A percentile compares a stretch with the other conserved stretches of the same genome.
Conservation (phyloP, 1,284 basidiomycete genomes). For the Lentinula novae-zelandiae region DNA sequence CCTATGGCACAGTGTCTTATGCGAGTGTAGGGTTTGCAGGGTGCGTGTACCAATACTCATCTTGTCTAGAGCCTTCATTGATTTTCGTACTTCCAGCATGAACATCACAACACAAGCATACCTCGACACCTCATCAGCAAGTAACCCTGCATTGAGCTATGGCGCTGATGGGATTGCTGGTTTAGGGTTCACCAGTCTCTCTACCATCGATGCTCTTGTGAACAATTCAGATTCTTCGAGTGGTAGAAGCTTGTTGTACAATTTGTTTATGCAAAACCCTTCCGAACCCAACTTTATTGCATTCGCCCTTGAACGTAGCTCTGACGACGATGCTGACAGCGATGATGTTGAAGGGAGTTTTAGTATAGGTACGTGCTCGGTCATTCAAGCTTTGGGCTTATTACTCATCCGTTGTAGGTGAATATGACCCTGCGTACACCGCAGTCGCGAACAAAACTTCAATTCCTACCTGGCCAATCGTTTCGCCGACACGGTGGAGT, state of each 20-base stretch:
- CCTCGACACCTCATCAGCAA: slow-evolving; percentile 54
- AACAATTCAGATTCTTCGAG: slow-evolving; percentile 52
- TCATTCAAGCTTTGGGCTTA: slow-evolving; percentile 2
- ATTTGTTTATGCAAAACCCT: slow-evolving; percentile 66
- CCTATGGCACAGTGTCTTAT: slow-evolving; percentile 57
- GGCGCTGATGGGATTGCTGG: slow-evolving; percentile 72
- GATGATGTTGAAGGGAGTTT: slow-evolving; percentile 61
- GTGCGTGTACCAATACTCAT: slow-evolving; percentile 33
- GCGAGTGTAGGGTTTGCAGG: slow-evolving; percentile 64
- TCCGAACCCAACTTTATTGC: slow-evolving; percentile 74
- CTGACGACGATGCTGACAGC: slow-evolving; percentile 32
- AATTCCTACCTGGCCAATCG: slow-evolving; percentile 69
- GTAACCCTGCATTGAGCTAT: slow-evolving; percentile 70
- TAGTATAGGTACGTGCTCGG: slow-evolving; percentile 52
- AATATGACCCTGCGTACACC: slow-evolving; percentile 59
- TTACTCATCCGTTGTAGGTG: slow-evolving; percentile 35
- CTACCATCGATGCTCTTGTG: slow-evolving; percentile 58
- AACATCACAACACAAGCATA: slow-evolving; percentile 62
- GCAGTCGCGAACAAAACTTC: slow-evolving; percentile 48
- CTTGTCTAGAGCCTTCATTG: background rate
- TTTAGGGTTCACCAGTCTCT: slow-evolving; percentile 75
- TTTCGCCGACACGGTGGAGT: slow-evolving; percentile 64
- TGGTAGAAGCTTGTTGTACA: slow-evolving; percentile 70
- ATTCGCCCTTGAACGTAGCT: slow-evolving; percentile 62
- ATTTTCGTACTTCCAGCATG: slow-evolving; percentile 39